These are phyloP conservation scores for Marasmius fiardii DNA, from an alignment of 1,284 basidiomycete species.

Conservation along the genomic window DNA sequence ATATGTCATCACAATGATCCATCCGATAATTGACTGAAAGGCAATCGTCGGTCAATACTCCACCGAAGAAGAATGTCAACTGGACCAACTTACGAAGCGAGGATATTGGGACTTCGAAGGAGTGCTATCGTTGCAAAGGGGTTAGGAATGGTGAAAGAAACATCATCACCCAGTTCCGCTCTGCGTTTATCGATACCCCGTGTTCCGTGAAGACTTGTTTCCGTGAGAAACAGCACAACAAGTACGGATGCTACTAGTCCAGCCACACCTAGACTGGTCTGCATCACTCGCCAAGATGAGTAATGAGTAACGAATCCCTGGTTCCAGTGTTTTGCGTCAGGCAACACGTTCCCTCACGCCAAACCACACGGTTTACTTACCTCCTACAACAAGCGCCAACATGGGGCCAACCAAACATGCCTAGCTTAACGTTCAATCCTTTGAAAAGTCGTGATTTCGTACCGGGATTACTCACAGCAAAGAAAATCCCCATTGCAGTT, in stretches of 20 bases:
- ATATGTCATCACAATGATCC: conserved; percentile 38
- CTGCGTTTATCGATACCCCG: conserved; percentile 39
- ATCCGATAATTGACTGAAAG: conserved; percentile 36
- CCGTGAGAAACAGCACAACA: conserved; percentile 58
- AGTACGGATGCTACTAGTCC: conserved; percentile 42
- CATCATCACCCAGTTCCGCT: conserved; percentile 19
- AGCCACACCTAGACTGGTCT: conserved; percentile 44
- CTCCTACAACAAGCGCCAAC: conserved; percentile 34
- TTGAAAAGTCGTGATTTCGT: neutral
- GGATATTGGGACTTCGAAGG: conserved; percentile 56
- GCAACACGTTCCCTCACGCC: no score
- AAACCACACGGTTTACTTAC: neutral
- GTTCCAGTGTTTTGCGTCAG: conserved; percentile 5
- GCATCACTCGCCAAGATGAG: conserved; percentile 69
- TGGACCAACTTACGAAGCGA: conserved; percentile 41
- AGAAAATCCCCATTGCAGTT: conserved; percentile 60
- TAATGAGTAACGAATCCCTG: conserved; percentile 50
- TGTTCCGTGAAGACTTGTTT: conserved; percentile 60
- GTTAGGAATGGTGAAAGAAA: conserved; percentile 47
- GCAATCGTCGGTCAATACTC: conserved; percentile 10
- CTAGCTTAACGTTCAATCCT: no score
- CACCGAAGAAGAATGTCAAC: neutral
- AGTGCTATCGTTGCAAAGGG: conserved; percentile 52
- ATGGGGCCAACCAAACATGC: conserved; percentile 41
- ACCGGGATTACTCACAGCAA: conserved; percentile 39